Evolutionary conservation across 139 green algal species (phyloP).

Genomic region (Nannochloris sp.): DNA sequence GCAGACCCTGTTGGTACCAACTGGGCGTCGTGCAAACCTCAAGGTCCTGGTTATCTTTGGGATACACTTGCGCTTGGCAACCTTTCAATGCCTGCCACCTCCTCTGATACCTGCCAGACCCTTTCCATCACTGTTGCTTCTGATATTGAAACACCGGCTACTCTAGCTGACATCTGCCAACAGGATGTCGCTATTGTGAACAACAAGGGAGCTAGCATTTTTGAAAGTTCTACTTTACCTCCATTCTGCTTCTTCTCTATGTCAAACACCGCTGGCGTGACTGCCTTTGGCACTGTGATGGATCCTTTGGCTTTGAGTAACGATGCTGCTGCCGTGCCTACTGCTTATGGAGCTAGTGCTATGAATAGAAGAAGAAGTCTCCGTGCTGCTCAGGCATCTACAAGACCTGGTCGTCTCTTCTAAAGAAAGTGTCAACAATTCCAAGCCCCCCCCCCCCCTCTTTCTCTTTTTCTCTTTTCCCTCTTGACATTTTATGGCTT

Average conservation of each 20-base stretch:
- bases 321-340: too few relatives aligned
- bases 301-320: too few relatives aligned
- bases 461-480: too few relatives aligned
- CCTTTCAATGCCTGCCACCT: background rate
- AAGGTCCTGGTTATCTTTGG: constrained; percentile 8
- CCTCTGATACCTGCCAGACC: background rate
- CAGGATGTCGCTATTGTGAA: constrained; percentile 4
- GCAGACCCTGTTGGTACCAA: background rate
- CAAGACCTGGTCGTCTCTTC: too few relatives aligned
- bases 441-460: too few relatives aligned
- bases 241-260: background rate
- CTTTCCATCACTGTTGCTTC: background rate
- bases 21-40: constrained; percentile 1
- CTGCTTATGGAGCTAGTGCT: too few relatives aligned
- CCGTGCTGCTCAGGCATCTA: too few relatives aligned
- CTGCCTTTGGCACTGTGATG: constrained; percentile 3
- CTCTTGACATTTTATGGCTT: too few relatives aligned
- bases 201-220: constrained; percentile 1
- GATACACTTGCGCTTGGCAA: background rate
- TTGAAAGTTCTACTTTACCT: too few relatives aligned
- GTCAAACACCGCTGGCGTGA: background rate
- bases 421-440: too few relatives aligned
- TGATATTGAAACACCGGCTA: background rate
- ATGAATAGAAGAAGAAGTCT: too few relatives aligned
- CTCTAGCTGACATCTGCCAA: constrained; percentile 9